Evolutionary conservation across 257 asterid species (phyloP).

Genomic region (Solanum appendiculatum): DNA sequence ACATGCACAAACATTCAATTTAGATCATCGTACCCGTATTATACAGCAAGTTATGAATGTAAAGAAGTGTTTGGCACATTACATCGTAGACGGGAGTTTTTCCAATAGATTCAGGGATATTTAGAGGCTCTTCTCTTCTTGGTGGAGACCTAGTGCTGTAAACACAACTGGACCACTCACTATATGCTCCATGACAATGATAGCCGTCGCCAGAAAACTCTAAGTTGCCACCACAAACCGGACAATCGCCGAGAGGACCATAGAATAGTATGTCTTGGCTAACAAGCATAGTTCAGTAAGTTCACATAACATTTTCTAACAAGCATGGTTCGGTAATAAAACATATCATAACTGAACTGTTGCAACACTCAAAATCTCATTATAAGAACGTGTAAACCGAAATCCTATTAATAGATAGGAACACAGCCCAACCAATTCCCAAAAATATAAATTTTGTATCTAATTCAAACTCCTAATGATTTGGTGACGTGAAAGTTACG

Average conservation of each 20-base stretch:
- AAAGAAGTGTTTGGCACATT: not conserved
- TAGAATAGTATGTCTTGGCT: conserved; percentile 70
- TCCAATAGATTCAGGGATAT: conserved; percentile 50
- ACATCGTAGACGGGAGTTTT: conserved; percentile 43
- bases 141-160: conserved; percentile 53
- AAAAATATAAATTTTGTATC: not conserved
- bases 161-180: conserved; percentile 72
- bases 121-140: conserved; percentile 37
- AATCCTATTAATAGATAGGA: not conserved
- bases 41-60: not conserved
- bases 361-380: not conserved
- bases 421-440: not conserved
- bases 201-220: conserved; percentile 18
- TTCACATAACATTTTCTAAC: not conserved
- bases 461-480: not conserved
- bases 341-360: not conserved
- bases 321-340: not conserved
- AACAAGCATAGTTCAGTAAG: not conserved
- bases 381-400: not conserved
- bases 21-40: not conserved
- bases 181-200: conserved; percentile 45
- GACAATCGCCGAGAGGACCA: conserved; percentile 56
- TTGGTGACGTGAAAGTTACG: not conserved
- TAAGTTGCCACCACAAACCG: conserved; percentile 39
- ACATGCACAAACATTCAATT: not conserved